These are phyloP conservation scores for Ilyonectria sp. DNA, from an alignment of 2,329 filamentous ascomycete genomes.

Conservation along the genomic window DNA sequence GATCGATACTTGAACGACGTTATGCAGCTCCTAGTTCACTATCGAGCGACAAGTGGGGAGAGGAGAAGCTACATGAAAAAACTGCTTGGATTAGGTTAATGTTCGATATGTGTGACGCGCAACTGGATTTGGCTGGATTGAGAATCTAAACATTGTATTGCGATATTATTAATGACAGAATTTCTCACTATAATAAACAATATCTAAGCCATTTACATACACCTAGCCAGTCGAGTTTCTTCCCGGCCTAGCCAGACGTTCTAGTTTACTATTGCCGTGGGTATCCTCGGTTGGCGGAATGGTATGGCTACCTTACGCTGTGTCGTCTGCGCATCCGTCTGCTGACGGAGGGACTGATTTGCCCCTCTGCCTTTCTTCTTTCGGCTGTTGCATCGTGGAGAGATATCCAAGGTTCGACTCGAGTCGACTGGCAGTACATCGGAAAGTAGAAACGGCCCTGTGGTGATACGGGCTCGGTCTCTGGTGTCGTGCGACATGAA, in stretches of 20 bases:
- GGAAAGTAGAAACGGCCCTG: background rate
- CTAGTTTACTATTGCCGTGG: background rate
- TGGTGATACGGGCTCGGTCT: background rate
- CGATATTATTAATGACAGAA: background rate
- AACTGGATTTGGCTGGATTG: background rate
- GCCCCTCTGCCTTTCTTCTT: too few relatives aligned
- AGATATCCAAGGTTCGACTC: slow-evolving; percentile 1
- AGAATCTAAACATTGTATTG: background rate
- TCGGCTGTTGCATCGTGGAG: background rate
- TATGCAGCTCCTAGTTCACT: background rate
- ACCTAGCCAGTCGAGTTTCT: background rate
- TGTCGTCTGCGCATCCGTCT: background rate
- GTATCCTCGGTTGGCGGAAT: background rate
- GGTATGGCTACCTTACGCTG: background rate
- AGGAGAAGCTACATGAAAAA: slow-evolving; percentile 3
- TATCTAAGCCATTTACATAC: background rate
- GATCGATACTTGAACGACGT: slow-evolving; percentile 1
- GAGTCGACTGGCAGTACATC: background rate
- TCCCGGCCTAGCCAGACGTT: background rate
- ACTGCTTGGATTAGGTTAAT: slow-evolving; percentile 1
- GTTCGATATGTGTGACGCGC: background rate
- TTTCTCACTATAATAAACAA: background rate
- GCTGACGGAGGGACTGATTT: background rate
- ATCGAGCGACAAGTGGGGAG: background rate
- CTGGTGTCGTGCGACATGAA: too few relatives aligned